A percentile compares a stretch with the other conserved stretches of the same genome.
These are phyloP conservation scores for Dioszegia crocea DNA, from an alignment of 768 basidiomycete genomes.

Conservation along the genomic window DNA sequence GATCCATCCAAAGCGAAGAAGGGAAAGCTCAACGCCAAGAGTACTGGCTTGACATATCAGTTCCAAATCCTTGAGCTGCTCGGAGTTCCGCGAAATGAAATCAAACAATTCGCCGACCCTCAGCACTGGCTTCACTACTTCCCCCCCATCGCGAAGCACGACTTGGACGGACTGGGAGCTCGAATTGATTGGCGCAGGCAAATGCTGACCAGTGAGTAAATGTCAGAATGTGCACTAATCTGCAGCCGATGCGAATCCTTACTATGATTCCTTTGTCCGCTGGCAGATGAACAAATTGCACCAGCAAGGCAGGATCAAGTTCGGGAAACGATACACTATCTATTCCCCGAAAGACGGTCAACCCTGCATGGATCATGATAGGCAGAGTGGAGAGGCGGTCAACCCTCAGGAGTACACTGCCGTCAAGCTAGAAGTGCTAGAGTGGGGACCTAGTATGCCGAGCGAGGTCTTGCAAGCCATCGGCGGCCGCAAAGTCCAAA, in stretches of 20 bases:
- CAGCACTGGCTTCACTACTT: conserved; percentile 87
- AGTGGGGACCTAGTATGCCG: conserved; percentile 72
- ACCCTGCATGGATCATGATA: conserved; percentile 99
- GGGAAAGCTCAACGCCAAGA: conserved; percentile 88
- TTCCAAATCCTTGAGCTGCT: conserved; percentile 99
- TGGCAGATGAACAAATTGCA: conserved; percentile 97
- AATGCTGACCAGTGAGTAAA: conserved; percentile 68
- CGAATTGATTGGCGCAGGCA: conserved; percentile 95
- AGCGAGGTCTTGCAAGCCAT: conserved; percentile 63
- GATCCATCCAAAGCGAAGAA: conserved; percentile 75
- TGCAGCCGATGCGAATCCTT: conserved; percentile 78
- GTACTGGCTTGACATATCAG: conserved; percentile 89
- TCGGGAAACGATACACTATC: conserved; percentile 95
- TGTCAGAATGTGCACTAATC: not conserved
- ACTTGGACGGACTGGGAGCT: conserved; percentile 83
- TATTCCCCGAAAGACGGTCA: conserved; percentile 98
- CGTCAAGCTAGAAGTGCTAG: conserved; percentile 85
- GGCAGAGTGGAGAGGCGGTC: conserved; percentile 86
- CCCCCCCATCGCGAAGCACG: conserved; percentile 90
- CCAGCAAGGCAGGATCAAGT: conserved; percentile 86
- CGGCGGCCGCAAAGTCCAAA: conserved; percentile 73
- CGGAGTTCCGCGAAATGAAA: conserved; percentile 77
- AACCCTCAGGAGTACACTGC: conserved; percentile 94
- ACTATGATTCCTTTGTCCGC: conserved; percentile 92
- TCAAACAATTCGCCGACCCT: conserved; percentile 97